Evolutionary conservation across 73 alveolate species (phyloP).

Genomic region (Symbiodinium natans): DNA sequence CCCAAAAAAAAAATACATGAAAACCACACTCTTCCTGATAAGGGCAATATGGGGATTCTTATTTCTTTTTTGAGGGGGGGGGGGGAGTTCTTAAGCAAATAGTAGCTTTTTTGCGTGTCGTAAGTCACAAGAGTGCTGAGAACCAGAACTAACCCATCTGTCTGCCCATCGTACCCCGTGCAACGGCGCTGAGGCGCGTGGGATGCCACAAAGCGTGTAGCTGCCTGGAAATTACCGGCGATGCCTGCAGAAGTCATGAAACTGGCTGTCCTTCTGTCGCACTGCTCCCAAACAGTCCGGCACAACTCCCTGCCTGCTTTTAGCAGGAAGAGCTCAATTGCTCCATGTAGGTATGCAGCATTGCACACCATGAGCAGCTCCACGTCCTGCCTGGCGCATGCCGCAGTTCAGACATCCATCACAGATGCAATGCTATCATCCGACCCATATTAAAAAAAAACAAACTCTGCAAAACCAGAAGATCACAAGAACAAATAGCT

Average conservation of each 20-base stretch:
- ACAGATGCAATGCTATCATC: background rate
- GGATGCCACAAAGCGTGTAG: background rate
- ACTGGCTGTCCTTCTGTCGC: too few species aligned
- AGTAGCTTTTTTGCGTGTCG: too few species aligned
- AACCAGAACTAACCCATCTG: too few species aligned
- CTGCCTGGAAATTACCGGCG: background rate
- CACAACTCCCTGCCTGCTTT: background rate
- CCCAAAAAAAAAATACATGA: too few species aligned
- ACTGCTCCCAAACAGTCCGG: too few species aligned
- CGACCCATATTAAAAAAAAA: too few species aligned
- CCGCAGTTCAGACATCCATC: too few species aligned
- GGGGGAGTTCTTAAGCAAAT: too few species aligned
- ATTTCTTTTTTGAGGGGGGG: too few species aligned
- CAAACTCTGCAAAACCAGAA: too few species aligned
- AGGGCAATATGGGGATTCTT: background rate
- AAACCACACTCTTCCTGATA: background rate
- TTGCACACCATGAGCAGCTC: conserved; percentile 22
- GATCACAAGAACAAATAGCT: too few species aligned
- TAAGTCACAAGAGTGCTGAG: background rate
- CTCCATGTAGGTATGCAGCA: conserved; percentile 9
- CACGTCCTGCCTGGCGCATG: background rate
- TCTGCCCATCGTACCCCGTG: too few species aligned
- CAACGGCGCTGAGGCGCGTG: background rate
- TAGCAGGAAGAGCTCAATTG: background rate
- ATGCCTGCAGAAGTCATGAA: background rate